Conservation (phyloP, 768 basidiomycete genomes). For the Tylopilus vinaceipallidus region DNA sequence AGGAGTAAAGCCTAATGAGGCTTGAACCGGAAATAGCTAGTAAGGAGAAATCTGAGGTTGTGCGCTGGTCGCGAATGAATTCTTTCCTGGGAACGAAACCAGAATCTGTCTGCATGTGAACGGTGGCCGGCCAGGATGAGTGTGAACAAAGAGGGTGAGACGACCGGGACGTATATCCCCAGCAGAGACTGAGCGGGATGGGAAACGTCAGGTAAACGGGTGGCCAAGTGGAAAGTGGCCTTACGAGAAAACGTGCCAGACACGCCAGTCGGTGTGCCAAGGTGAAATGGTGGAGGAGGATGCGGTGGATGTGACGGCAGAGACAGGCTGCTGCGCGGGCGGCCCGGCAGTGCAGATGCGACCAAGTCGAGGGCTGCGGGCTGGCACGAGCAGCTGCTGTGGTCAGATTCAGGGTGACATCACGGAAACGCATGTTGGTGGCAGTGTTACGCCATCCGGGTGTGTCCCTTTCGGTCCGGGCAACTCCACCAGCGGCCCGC, state of each 20-base stretch:
- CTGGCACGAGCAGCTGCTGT: not conserved
- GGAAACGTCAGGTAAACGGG: slow-evolving; percentile 40
- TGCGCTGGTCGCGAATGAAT: slow-evolving; percentile 59
- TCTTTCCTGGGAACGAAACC: slow-evolving; percentile 69
- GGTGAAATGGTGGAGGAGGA: slow-evolving; percentile 10
- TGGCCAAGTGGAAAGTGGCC: slow-evolving; percentile 31
- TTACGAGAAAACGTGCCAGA: slow-evolving; percentile 34
- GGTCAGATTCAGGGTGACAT: slow-evolving; percentile 28
- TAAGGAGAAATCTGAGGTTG: slow-evolving; percentile 61
- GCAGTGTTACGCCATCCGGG: too few relatives aligned
- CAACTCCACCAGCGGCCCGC: slow-evolving; percentile 2
- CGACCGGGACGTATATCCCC: slow-evolving; percentile 26
- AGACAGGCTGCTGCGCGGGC: slow-evolving; percentile 10
- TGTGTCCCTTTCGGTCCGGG: not conserved
- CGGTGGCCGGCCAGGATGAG: slow-evolving; percentile 25
- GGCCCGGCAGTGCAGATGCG: not conserved
- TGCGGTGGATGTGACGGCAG: slow-evolving; percentile 2
- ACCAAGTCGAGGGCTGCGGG: too few relatives aligned
- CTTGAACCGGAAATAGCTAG: slow-evolving; percentile 66
- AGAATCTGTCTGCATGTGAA: slow-evolving; percentile 39
- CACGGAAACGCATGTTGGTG: slow-evolving; percentile 25
- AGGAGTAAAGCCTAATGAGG: slow-evolving; percentile 68
- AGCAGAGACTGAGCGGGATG: slow-evolving; percentile 28
- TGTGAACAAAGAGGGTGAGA: slow-evolving; percentile 21
- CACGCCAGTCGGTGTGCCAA: slow-evolving; percentile 26